A percentile compares a stretch with the other conserved stretches of the same genome.
These are phyloP conservation scores for Epicoccum nigrum DNA, from an alignment of 2,329 filamentous ascomycete species.

Conservation along the genomic window DNA sequence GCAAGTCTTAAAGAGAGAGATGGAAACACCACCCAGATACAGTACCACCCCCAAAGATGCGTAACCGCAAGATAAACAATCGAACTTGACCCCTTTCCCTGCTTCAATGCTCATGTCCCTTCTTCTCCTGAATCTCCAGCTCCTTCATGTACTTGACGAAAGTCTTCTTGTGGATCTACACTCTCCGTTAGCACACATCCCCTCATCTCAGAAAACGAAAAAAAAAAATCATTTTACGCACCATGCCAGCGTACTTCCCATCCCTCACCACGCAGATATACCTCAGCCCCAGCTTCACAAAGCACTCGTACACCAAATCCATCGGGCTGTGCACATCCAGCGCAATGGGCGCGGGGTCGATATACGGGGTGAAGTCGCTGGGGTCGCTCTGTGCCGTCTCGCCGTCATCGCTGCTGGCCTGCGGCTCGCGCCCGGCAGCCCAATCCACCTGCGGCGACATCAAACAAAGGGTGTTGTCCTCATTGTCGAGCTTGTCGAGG, in stretches of 20 bases:
- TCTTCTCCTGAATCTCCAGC: slow-evolving; percentile 63
- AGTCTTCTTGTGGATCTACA: slow-evolving; percentile 86
- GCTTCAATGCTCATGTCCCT: slow-evolving; percentile 4
- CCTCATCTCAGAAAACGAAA: not conserved
- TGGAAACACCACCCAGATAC: not conserved
- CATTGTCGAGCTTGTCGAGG: slow-evolving; percentile 80
- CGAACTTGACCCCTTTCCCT: not conserved
- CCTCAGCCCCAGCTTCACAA: slow-evolving; percentile 88
- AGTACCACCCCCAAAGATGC: not conserved
- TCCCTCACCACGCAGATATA: slow-evolving; percentile 90
- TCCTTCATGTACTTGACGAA: slow-evolving; percentile 95
- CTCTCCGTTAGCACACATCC: not conserved
- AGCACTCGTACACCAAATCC: slow-evolving; percentile 95
- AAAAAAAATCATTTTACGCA: slow-evolving; percentile 60
- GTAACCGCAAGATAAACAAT: not conserved
- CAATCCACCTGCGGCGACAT: slow-evolving; percentile 72
- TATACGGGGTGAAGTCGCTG: slow-evolving; percentile 87
- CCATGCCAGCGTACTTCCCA: slow-evolving; percentile 86
- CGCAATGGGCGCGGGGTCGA: slow-evolving; percentile 88
- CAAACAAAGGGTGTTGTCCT: slow-evolving; percentile 75
- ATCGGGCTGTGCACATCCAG: slow-evolving; percentile 89
- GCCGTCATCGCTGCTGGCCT: slow-evolving; percentile 65
- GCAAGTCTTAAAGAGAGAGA: not conserved
- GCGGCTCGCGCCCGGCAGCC: slow-evolving; percentile 48
- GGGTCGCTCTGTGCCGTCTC: slow-evolving; percentile 60